Evolutionary conservation across 495 filamentous ascomycete genomes (phyloP).

Genomic region (Ramalina peruviana): DNA sequence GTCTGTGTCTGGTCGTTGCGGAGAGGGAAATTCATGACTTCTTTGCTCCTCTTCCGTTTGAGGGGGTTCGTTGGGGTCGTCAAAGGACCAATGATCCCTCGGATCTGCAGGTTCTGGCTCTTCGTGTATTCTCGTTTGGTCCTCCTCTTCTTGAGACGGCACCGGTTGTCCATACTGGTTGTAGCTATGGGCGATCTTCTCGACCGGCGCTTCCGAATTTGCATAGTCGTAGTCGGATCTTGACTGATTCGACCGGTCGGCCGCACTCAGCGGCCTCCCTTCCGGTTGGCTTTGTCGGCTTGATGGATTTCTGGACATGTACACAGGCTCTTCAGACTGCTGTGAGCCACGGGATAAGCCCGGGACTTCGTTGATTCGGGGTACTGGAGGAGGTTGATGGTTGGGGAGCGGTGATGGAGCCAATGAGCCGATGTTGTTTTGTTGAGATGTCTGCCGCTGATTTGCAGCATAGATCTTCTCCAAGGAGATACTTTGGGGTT

Average conservation of each 20-base stretch:
- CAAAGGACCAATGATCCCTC: constrained; percentile 80
- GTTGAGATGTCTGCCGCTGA: constrained; percentile 24
- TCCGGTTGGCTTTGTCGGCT: constrained; percentile 28
- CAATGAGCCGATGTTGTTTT: constrained; percentile 30
- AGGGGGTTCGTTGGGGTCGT: constrained; percentile 45
- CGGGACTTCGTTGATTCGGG: constrained; percentile 31
- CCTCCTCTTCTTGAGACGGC: constrained; percentile 28
- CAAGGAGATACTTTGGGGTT: constrained; percentile 32
- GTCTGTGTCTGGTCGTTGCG: constrained; percentile 66
- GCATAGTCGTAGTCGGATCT: constrained; percentile 24
- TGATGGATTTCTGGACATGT: constrained; percentile 16
- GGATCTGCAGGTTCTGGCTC: constrained; percentile 33
- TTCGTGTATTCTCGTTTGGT: constrained; percentile 17
- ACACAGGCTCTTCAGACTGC: constrained; percentile 21
- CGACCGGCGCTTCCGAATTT: constrained; percentile 29
- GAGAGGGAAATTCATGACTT: constrained; percentile 37
- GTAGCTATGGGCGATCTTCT: constrained; percentile 41
- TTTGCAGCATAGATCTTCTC: constrained; percentile 35
- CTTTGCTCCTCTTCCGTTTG: constrained; percentile 22
- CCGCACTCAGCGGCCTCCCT: constrained; percentile 24
- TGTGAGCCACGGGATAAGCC: constrained; percentile 22
- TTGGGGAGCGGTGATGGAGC: constrained; percentile 33
- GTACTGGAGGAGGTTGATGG: constrained; percentile 29
- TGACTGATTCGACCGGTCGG: constrained; percentile 28
- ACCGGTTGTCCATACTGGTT: constrained; percentile 41